These are phyloP conservation scores for Hirschioporus abietinus DNA, from an alignment of 768 basidiomycete genomes.

Conservation along the genomic window DNA sequence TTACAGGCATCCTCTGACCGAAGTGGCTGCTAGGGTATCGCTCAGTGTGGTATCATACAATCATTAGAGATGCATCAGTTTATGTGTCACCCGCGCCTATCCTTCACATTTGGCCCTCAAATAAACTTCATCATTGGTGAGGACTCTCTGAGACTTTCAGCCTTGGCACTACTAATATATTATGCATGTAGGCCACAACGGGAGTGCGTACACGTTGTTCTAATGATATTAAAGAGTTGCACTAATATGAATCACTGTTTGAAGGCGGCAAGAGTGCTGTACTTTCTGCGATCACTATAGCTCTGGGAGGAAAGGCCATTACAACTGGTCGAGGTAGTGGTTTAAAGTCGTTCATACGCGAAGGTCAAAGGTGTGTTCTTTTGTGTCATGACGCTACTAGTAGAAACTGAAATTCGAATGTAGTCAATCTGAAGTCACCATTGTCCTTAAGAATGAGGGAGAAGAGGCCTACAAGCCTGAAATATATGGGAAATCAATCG, in stretches of 20 bases:
- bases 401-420: not conserved
- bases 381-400: not conserved
- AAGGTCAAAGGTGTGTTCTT: constrained; percentile 67
- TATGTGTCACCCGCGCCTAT: constrained; percentile 89
- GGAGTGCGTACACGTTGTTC: constrained; percentile 53
- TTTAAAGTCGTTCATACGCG: constrained; percentile 79
- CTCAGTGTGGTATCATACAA: constrained; percentile 86
- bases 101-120: constrained; percentile 83
- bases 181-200: constrained; percentile 68
- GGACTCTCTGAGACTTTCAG: constrained; percentile 15
- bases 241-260: not conserved
- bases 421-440: constrained; percentile 70
- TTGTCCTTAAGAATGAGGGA: constrained; percentile 85
- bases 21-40: constrained; percentile 49
- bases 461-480: constrained; percentile 82
- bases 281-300: constrained; percentile 87
- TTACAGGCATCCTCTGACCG: not conserved
- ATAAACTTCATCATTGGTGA: constrained; percentile 96
- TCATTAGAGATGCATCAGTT: constrained; percentile 85
- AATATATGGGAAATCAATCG: constrained; percentile 82
- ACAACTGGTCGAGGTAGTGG: constrained; percentile 86
- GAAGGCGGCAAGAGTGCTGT: constrained; percentile 94
- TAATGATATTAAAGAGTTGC: not conserved
- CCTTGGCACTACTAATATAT: constrained; percentile 4
- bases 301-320: constrained; percentile 89